A percentile compares a stretch with the other conserved stretches of the same genome.
Evolutionary conservation across 345 rosid species (phyloP).

Genomic region (Melaleuca alternifolia): DNA sequence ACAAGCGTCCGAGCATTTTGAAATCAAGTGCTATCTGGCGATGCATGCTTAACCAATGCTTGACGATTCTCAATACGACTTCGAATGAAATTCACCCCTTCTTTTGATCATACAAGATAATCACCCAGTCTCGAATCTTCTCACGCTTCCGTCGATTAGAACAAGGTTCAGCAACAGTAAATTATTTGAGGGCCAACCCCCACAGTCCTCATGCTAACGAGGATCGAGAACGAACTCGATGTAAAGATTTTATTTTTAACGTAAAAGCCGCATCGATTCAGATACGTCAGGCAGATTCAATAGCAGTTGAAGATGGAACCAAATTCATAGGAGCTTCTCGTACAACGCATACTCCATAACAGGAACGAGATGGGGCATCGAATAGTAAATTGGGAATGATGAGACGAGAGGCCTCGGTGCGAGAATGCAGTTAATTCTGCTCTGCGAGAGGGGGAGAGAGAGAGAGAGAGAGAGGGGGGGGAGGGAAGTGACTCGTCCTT

Average conservation of each 20-base stretch:
- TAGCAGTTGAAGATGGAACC: background rate
- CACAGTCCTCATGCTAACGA: background rate
- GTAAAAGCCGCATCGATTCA: background rate
- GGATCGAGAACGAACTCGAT: background rate
- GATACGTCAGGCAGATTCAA: background rate
- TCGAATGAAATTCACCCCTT: too few relatives aligned
- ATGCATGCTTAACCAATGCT: background rate
- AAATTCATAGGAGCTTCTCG: background rate
- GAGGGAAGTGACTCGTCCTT: background rate
- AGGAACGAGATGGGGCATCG: background rate
- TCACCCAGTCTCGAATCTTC: background rate
- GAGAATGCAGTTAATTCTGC: background rate
- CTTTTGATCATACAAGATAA: background rate
- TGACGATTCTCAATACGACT: accelerated
- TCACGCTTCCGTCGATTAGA: background rate
- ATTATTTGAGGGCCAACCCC: background rate
- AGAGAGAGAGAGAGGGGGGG: background rate
- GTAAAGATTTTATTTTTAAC: background rate
- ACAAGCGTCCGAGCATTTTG: background rate
- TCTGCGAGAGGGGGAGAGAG: background rate
- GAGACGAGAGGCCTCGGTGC: background rate
- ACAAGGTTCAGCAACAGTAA: background rate
- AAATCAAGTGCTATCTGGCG: too few relatives aligned
- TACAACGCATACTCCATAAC: background rate
- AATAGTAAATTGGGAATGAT: background rate